Conservation (phyloP, 208 protist genomes). For the Leishmania martiniquensis region DNA sequence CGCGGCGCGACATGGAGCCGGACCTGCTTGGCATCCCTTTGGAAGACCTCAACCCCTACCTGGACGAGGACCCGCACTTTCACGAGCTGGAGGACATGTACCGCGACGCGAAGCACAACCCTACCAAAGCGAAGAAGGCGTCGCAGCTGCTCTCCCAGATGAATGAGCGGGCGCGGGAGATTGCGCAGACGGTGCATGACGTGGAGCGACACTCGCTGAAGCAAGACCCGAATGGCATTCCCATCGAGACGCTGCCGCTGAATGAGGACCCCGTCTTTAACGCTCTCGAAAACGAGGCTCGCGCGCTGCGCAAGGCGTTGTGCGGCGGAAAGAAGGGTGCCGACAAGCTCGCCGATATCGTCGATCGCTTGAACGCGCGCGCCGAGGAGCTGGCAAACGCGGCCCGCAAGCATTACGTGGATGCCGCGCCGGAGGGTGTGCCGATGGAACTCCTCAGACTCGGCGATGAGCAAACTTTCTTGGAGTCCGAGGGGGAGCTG, state of each 20-base stretch:
- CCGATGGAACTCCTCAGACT: slow-evolving; percentile 63
- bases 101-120: slow-evolving; percentile 56
- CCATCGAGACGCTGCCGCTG: slow-evolving; percentile 58
- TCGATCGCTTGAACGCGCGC: slow-evolving; percentile 61
- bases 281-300: slow-evolving; percentile 64
- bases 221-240: slow-evolving; percentile 65
- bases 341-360: slow-evolving; percentile 42
- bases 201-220: slow-evolving; percentile 44
- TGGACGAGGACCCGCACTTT: slow-evolving; percentile 68
- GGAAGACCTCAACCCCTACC: slow-evolving; percentile 38
- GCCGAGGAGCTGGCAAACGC: slow-evolving; percentile 64
- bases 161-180: slow-evolving; percentile 70
- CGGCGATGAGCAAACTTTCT: slow-evolving; percentile 63
- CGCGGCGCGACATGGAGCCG: slow-evolving; percentile 64
- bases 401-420: slow-evolving; percentile 56
- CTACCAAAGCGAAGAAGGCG: slow-evolving; percentile 47
- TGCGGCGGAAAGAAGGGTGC: slow-evolving; percentile 45
- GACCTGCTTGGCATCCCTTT: slow-evolving; percentile 62
- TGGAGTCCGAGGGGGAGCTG: slow-evolving; percentile 54
- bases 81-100: slow-evolving; percentile 77
- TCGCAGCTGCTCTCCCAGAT: slow-evolving; percentile 70
- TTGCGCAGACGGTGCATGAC: slow-evolving; percentile 66
- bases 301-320: slow-evolving; percentile 44
- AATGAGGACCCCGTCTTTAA: slow-evolving; percentile 70
- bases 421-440: slow-evolving; percentile 44